Conservation (phyloP, 306 rosid genomes). For the Ochetophila trinervis region DNA sequence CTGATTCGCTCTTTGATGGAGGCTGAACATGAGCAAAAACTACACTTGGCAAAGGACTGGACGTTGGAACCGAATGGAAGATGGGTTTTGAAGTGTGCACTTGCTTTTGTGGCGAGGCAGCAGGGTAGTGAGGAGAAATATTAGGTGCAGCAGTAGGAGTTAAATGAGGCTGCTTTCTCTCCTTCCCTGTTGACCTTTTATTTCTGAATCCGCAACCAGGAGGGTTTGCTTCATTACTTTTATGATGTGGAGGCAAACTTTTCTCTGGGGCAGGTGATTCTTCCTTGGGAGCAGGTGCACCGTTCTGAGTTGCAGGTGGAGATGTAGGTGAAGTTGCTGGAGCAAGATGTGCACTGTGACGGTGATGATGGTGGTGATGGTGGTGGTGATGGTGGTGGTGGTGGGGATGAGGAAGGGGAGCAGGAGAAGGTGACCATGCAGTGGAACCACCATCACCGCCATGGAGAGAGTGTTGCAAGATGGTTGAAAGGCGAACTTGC, state of each 20-base stretch:
- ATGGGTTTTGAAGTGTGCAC: conserved; percentile 39
- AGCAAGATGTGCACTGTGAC: conserved; percentile 31
- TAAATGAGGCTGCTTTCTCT: conserved; percentile 38
- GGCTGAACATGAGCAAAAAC: conserved; percentile 70
- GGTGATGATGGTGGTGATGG: conserved; percentile 52
- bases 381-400: conserved; percentile 46
- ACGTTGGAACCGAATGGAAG: conserved; percentile 49
- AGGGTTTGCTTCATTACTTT: conserved; percentile 47
- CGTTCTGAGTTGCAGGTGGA: conserved; percentile 30
- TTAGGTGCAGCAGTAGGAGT: conserved; percentile 53
- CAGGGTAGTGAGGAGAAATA: conserved; percentile 31
- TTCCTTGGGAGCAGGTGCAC: conserved; percentile 39
- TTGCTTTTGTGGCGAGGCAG: conserved; percentile 47
- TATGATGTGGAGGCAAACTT: conserved; percentile 43
- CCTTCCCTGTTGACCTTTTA: conserved; percentile 39
- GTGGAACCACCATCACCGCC: conserved; percentile 50
- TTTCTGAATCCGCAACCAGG: conserved; percentile 50
- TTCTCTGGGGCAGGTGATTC: conserved; percentile 46
- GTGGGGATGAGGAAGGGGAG: conserved; percentile 52
- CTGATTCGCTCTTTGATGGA: conserved; percentile 50
- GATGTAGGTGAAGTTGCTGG: conserved; percentile 61
- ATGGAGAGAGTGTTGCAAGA: conserved; percentile 63
- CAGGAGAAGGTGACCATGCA: conserved; percentile 58
- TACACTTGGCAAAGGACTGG: conserved; percentile 73
- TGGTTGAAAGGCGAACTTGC: conserved; percentile 82